Percentiles rank a stretch among this genome's conserved stretches.
Conservation (phyloP, 345 rosid species). For the Populus ilicifolia region DNA sequence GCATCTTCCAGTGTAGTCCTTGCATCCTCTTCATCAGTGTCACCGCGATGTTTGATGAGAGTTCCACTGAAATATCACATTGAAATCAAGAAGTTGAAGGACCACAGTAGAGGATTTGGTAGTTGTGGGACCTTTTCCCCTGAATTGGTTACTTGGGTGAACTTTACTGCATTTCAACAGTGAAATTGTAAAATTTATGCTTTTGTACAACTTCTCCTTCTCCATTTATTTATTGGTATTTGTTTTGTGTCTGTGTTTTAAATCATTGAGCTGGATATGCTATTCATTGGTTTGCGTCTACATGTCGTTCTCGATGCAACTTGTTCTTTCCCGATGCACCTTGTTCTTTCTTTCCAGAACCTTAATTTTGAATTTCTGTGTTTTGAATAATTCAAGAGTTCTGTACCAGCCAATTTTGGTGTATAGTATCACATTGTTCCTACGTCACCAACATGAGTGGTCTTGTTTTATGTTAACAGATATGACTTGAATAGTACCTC, state of each 20-base stretch:
- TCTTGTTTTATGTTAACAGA: conserved; percentile 36
- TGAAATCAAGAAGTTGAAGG: neutral
- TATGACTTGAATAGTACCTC: conserved; percentile 70
- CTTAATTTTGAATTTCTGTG: neutral
- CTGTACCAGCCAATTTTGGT: neutral
- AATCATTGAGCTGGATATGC: neutral
- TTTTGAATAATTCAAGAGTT: too few species aligned
- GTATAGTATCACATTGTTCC: neutral
- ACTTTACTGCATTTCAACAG: neutral
- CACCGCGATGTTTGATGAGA: neutral
- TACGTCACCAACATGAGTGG: neutral
- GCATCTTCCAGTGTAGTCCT: neutral
- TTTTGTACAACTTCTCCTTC: neutral
- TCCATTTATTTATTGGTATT: neutral
- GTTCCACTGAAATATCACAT: neutral
- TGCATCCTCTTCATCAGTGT: neutral
- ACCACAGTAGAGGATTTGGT: neutral
- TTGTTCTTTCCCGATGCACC: neutral
- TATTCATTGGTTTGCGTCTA: neutral
- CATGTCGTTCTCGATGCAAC: neutral
- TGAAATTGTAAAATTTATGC: neutral
- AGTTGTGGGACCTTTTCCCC: neutral
- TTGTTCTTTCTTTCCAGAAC: neutral
- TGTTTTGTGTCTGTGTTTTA: neutral
- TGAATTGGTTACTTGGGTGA: neutral